A percentile compares a stretch with the other conserved stretches of the same genome.
phyloP scores from a whole-genome alignment of 2,329 filamentous ascomycete species.

The Phoma herbarum region DNA sequence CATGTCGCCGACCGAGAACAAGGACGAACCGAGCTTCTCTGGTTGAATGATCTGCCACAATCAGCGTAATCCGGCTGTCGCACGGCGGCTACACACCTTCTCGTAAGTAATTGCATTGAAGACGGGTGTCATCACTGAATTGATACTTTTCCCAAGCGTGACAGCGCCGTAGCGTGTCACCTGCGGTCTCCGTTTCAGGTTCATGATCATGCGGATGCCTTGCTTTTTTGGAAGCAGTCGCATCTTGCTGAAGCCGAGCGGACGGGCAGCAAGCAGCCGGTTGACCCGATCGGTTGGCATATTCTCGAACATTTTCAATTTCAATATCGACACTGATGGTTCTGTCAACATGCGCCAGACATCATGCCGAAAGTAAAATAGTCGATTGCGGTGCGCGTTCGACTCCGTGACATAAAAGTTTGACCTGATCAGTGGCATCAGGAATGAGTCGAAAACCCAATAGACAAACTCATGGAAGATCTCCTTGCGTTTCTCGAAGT shows the following conservation, averaged over 20 bases:
- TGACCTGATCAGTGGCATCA: slow-evolving; percentile 84
- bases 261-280: slow-evolving; percentile 66
- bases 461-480: slow-evolving; percentile 87
- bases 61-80: slow-evolving; percentile 16
- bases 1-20: slow-evolving; percentile 84
- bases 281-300: slow-evolving; percentile 67
- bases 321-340: slow-evolving; percentile 74
- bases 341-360: slow-evolving; percentile 82
- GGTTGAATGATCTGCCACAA: slow-evolving; percentile 52
- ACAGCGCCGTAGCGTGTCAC: slow-evolving; percentile 62
- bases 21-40: slow-evolving; percentile 74
- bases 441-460: slow-evolving; percentile 88
- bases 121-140: slow-evolving; percentile 74
- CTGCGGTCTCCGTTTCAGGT: slow-evolving; percentile 73
- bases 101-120: slow-evolving; percentile 82
- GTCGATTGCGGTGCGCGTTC: slow-evolving; percentile 75
- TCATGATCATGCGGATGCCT: slow-evolving; percentile 85
- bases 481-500: slow-evolving; percentile 78
- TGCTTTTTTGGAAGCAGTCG: slow-evolving; percentile 82
- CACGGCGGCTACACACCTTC: slow-evolving; percentile 61
- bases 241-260: slow-evolving; percentile 79
- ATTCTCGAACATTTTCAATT: slow-evolving; percentile 79
- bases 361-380: slow-evolving; percentile 96
- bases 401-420: slow-evolving; percentile 98
- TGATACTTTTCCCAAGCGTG: slow-evolving; percentile 71